Conservation (phyloP, 176 grass and related monocot species). For the Alopecurus myosuroides region DNA sequence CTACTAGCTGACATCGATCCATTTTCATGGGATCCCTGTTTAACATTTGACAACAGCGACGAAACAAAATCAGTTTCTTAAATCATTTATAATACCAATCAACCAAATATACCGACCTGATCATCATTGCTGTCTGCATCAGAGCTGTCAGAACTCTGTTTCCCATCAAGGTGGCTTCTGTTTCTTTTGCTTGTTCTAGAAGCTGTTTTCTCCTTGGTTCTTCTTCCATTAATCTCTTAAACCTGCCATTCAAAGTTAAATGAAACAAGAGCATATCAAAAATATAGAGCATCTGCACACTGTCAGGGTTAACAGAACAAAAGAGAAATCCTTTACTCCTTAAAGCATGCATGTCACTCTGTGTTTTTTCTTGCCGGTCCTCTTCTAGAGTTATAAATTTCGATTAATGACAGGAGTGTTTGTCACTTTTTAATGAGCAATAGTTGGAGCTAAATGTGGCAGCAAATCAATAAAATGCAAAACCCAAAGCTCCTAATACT, state of each 20-base stretch:
- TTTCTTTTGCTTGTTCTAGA: slow-evolving; percentile 33
- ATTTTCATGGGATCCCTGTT: slow-evolving; percentile 40
- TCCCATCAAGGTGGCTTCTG: slow-evolving; percentile 18
- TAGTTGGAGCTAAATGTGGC: no score
- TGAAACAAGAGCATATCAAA: no score
- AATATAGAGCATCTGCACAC: slow-evolving; percentile 1
- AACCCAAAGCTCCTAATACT: no score
- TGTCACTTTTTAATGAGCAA: no score
- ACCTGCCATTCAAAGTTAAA: no score
- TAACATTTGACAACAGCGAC: background rate
- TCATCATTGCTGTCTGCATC: slow-evolving; percentile 31
- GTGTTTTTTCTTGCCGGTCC: no score
- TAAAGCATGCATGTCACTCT: background rate
- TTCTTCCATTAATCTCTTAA: slow-evolving; percentile 81
- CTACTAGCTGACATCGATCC: slow-evolving; percentile 13
- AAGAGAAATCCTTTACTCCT: slow-evolving; percentile 4
- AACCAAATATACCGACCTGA: slow-evolving; percentile 40
- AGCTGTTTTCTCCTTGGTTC: slow-evolving; percentile 57
- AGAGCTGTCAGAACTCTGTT: no score
- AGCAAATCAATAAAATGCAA: no score
- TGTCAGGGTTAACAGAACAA: background rate
- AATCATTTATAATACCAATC: background rate
- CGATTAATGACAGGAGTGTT: no score
- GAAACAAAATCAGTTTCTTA: background rate
- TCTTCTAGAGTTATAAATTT: no score